Percentiles rank a stretch among this genome's conserved stretches.
These are phyloP conservation scores for Knoxia roxburghii DNA, from an alignment of 257 asterid species.

Conservation along the genomic window DNA sequence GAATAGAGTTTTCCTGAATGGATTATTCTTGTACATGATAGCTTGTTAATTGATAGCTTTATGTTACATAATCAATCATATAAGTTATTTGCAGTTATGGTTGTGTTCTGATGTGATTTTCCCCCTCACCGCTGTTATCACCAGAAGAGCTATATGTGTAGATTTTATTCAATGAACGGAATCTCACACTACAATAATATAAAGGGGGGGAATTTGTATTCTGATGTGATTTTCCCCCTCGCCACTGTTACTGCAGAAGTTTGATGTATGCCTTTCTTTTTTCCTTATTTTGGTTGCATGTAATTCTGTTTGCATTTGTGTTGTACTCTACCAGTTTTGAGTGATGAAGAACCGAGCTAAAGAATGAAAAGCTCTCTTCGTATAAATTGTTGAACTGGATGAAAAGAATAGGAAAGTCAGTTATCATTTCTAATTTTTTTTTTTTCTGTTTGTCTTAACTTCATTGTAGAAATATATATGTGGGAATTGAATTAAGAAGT, in stretches of 20 bases:
- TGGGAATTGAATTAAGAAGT: background rate
- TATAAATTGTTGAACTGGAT: background rate
- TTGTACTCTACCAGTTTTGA: background rate
- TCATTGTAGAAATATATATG: constrained; percentile 1
- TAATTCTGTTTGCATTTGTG: background rate
- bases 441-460: background rate
- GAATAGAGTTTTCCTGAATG: background rate
- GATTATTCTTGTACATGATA: background rate
- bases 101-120: background rate
- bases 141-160: background rate
- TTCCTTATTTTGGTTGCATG: background rate
- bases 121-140: background rate
- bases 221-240: no score
- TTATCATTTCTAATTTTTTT: background rate
- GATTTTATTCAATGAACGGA: background rate
- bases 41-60: background rate
- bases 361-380: background rate
- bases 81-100: constrained; percentile 4
- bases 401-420: background rate
- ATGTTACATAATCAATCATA: background rate
- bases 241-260: constrained; percentile 6
- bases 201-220: no score
- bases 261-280: background rate
- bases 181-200: background rate
- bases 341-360: background rate